Conservation (phyloP, 73 alveolate genomes). For the Stentor coeruleus region DNA sequence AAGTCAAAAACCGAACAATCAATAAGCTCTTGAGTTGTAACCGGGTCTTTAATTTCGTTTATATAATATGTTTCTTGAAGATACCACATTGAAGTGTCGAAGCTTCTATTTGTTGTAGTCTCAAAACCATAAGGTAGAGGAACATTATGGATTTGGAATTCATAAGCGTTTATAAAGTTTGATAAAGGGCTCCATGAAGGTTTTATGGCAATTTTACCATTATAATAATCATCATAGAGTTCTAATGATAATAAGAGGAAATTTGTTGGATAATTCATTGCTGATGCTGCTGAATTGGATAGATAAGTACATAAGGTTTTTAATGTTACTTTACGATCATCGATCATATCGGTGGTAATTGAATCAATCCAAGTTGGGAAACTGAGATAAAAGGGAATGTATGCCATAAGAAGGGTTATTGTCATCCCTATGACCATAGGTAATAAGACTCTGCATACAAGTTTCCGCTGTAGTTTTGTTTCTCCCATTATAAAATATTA, state of each 20-base stretch:
- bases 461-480: background rate
- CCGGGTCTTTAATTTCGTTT: background rate
- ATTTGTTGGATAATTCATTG: background rate
- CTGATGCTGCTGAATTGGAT: background rate
- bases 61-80: background rate
- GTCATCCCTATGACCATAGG: slow-evolving; percentile 21
- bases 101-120: background rate
- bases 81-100: background rate
- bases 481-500: background rate
- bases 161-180: background rate
- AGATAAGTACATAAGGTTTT: background rate
- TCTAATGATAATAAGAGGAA: background rate
- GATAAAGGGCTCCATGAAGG: background rate
- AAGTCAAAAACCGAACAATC: slow-evolving; percentile 1
- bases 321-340: slow-evolving; percentile 14
- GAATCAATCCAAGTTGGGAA: slow-evolving; percentile 23
- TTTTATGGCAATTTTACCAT: background rate
- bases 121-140: background rate
- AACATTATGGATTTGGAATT: background rate
- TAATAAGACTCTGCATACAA: background rate
- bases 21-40: background rate
- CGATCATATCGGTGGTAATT: background rate
- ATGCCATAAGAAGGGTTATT: background rate
- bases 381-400: background rate
- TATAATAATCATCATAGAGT: background rate